A percentile compares a stretch with the other conserved stretches of the same genome.
Conservation (phyloP, 192 early-diverging fungal genomes). For the Diversispora eburnea region DNA sequence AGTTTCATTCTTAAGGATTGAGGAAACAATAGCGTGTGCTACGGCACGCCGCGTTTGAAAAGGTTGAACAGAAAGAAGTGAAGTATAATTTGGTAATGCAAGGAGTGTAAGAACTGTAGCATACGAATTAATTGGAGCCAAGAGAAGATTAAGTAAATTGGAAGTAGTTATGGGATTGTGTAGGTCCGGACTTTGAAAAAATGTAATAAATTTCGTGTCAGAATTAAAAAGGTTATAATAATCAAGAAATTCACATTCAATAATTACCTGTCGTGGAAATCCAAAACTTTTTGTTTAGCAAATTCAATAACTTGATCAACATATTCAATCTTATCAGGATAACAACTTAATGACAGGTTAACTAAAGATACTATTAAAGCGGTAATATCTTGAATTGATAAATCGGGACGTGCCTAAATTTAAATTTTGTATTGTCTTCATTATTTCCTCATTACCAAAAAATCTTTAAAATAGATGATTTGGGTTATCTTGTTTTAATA, state of each 20-base stretch:
- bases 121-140: constrained; percentile 79
- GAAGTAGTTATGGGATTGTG: constrained; percentile 64
- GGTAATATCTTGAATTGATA: constrained; percentile 88
- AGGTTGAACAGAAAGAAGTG: constrained; percentile 80
- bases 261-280: constrained; percentile 44
- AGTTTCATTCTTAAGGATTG: constrained; percentile 67
- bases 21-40: constrained; percentile 70
- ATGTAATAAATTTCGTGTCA: neutral
- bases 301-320: constrained; percentile 90
- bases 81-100: constrained; percentile 74
- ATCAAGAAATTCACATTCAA: neutral
- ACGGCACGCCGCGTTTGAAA: constrained; percentile 80
- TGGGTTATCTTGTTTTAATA: constrained; percentile 25
- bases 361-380: constrained; percentile 84
- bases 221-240: neutral
- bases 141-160: constrained; percentile 79
- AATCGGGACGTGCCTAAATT: constrained; percentile 78
- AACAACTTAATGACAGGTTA: constrained; percentile 89
- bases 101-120: constrained; percentile 60
- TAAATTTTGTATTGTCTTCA: neutral
- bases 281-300: constrained; percentile 73
- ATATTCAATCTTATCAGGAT: constrained; percentile 81
- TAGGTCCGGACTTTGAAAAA: constrained; percentile 50
- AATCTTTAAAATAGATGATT: neutral
- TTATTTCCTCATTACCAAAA: neutral